A percentile compares a stretch with the other conserved stretches of the same genome.
Conservation (phyloP, 768 basidiomycete genomes). For the Panellus pusillus region DNA sequence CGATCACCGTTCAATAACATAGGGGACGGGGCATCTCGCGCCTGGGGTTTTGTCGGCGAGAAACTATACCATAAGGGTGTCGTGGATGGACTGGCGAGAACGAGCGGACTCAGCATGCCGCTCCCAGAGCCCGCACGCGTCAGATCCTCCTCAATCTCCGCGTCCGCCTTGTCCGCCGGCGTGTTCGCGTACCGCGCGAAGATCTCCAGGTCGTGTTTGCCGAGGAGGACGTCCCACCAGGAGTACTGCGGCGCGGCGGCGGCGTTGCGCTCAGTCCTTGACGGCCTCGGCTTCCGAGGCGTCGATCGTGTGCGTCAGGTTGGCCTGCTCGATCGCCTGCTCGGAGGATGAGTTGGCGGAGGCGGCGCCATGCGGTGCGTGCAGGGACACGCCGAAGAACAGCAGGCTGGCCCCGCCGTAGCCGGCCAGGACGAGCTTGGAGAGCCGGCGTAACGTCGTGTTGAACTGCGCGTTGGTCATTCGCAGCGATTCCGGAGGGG, state of each 20-base stretch:
- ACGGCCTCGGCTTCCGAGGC: slow-evolving; percentile 69
- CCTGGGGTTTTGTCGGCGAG: slow-evolving; percentile 13
- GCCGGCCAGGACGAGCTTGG: slow-evolving; percentile 81
- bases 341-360: slow-evolving; percentile 35
- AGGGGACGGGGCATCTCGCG: neutral
- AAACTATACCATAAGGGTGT: slow-evolving; percentile 13
- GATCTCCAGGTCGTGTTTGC: slow-evolving; percentile 81
- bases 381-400: slow-evolving; percentile 70
- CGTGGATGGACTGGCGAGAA: slow-evolving; percentile 32
- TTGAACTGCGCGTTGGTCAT: slow-evolving; percentile 55
- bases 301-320: slow-evolving; percentile 64
- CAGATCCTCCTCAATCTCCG: slow-evolving; percentile 39
- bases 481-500: slow-evolving; percentile 2
- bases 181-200: slow-evolving; percentile 61
- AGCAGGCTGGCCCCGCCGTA: slow-evolving; percentile 81
- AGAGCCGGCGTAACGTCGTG: slow-evolving; percentile 70
- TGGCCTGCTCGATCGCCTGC: slow-evolving; percentile 57
- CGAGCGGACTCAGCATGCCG: slow-evolving; percentile 46
- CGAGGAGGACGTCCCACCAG: slow-evolving; percentile 83
- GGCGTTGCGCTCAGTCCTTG: slow-evolving; percentile 32
- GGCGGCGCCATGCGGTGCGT: slow-evolving; percentile 33
- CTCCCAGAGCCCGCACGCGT: slow-evolving; percentile 25
- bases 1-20: slow-evolving; percentile 18
- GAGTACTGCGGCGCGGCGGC: slow-evolving; percentile 55
- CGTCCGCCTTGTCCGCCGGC: slow-evolving; percentile 29